These are phyloP conservation scores for Grosmannia huntii DNA, from an alignment of 2,329 filamentous ascomycete genomes.

Conservation along the genomic window DNA sequence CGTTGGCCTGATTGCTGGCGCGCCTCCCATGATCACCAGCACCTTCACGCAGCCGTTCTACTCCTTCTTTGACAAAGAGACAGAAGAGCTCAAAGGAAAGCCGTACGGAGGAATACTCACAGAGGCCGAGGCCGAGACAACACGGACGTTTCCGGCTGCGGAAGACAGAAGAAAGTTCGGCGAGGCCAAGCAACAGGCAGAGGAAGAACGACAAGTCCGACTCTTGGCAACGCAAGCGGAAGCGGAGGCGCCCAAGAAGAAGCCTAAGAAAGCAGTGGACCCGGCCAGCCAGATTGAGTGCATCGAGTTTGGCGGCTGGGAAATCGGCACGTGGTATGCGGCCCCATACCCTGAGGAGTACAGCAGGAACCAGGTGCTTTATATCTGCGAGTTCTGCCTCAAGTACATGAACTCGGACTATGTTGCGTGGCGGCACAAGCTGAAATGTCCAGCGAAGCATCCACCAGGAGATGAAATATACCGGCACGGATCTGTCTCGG, in stretches of 20 bases:
- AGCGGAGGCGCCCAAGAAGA: conserved; percentile 48
- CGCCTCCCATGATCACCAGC: conserved; percentile 3
- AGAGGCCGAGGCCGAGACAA: conserved; percentile 82
- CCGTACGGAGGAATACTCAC: conserved; percentile 90
- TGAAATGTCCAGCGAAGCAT: conserved; percentile 92
- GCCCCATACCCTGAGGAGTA: conserved; percentile 98
- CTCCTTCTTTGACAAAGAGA: conserved; percentile 78
- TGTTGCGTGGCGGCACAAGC: conserved; percentile 93
- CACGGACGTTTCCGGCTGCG: conserved; percentile 68
- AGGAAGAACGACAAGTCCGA: conserved; percentile 76
- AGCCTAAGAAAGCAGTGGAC: conserved; percentile 62
- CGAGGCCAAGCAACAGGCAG: conserved; percentile 76
- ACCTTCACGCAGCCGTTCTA: conserved; percentile 68
- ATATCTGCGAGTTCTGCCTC: conserved; percentile 97
- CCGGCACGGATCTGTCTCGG: conserved; percentile 76
- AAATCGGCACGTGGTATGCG: conserved; percentile 98
- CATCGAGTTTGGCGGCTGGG: conserved; percentile 93
- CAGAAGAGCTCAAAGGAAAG: conserved; percentile 80
- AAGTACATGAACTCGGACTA: conserved; percentile 99
- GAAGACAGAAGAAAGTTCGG: conserved; percentile 81
- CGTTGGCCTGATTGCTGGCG: conserved; percentile 15
- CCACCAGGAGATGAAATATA: conserved; percentile 98
- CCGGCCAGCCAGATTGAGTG: conserved; percentile 95
- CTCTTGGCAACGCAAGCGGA: conserved; percentile 50
- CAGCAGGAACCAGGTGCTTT: conserved; percentile 89